phyloP scores from a whole-genome alignment of 805 yeast genomes.

The Naumovozyma baii region DNA sequence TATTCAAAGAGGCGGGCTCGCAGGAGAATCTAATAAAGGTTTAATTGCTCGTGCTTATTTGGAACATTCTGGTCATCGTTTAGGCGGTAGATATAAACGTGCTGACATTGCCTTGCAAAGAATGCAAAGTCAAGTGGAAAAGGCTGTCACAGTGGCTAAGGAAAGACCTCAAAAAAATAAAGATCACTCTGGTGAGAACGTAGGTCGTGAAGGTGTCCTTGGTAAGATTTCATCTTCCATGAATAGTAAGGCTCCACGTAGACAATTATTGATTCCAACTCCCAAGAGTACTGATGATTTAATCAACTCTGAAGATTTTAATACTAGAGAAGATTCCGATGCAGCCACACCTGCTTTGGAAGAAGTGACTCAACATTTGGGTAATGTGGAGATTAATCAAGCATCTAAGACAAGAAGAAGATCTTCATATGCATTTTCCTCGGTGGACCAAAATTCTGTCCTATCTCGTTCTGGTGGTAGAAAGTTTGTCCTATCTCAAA shows the following conservation, averaged over 20 bases:
- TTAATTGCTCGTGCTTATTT: slow-evolving; percentile 88
- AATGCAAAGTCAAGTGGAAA: slow-evolving; percentile 96
- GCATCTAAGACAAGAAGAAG: slow-evolving; percentile 27
- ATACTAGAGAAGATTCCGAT: neutral
- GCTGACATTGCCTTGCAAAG: slow-evolving; percentile 89
- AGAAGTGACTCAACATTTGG: slow-evolving; percentile 26
- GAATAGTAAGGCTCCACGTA: slow-evolving; percentile 80
- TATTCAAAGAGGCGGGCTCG: slow-evolving; percentile 41
- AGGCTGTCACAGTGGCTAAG: slow-evolving; percentile 90
- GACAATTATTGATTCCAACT: slow-evolving; percentile 55
- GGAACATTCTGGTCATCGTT: slow-evolving; percentile 83
- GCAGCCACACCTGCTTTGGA: slow-evolving; percentile 18
- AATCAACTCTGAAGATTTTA: slow-evolving; percentile 11
- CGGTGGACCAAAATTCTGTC: slow-evolving; percentile 29
- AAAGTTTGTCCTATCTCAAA: slow-evolving; percentile 50
- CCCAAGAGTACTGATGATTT: slow-evolving; percentile 33
- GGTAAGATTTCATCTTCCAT: slow-evolving; percentile 79
- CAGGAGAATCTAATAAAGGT: slow-evolving; percentile 43
- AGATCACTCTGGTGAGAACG: slow-evolving; percentile 37
- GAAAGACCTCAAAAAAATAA: slow-evolving; percentile 66
- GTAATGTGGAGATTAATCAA: slow-evolving; percentile 23
- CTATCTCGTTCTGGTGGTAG: slow-evolving; percentile 34
- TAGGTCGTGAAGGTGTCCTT: slow-evolving; percentile 66
- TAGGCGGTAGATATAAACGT: slow-evolving; percentile 75
- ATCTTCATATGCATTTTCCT: slow-evolving; percentile 29